These are phyloP conservation scores for Ulvella scutata DNA, from an alignment of 139 green algal species.

Conservation along the genomic window DNA sequence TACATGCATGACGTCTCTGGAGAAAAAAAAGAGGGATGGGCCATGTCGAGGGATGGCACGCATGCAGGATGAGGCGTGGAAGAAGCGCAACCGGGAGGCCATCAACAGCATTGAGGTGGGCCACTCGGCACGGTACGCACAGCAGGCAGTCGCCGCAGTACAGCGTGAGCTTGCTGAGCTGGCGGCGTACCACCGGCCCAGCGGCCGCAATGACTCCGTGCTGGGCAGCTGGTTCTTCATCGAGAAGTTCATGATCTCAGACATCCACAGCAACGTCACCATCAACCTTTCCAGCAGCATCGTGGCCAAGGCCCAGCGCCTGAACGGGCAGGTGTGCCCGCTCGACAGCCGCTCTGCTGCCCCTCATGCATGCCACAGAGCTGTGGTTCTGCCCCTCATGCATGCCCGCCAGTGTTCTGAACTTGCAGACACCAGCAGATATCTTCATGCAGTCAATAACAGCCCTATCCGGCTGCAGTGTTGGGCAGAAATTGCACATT, in stretches of 20 bases:
- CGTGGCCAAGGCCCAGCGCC: conserved; percentile 7
- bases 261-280: conserved; percentile 54
- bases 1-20: too few relatives aligned
- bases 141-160: neutral
- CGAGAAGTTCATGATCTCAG: conserved; percentile 37
- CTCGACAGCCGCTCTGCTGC: conserved; percentile 5
- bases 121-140: neutral
- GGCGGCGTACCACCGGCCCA: neutral
- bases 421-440: too few relatives aligned
- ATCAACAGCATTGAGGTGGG: conserved; percentile 15
- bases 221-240: conserved; percentile 45
- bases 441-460: too few relatives aligned
- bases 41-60: neutral
- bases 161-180: neutral
- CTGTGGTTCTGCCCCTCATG: too few relatives aligned
- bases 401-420: too few relatives aligned
- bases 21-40: too few relatives aligned
- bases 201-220: neutral
- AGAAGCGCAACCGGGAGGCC: conserved; percentile 18
- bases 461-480: too few relatives aligned
- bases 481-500: too few relatives aligned
- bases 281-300: conserved; percentile 53
- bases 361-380: too few relatives aligned
- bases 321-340: neutral
- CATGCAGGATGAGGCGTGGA: conserved; percentile 43